A percentile compares a stretch with the other conserved stretches of the same genome.
phyloP scores from a whole-genome alignment of 2,329 filamentous ascomycete species.

The Fusarium caatingaense region DNA sequence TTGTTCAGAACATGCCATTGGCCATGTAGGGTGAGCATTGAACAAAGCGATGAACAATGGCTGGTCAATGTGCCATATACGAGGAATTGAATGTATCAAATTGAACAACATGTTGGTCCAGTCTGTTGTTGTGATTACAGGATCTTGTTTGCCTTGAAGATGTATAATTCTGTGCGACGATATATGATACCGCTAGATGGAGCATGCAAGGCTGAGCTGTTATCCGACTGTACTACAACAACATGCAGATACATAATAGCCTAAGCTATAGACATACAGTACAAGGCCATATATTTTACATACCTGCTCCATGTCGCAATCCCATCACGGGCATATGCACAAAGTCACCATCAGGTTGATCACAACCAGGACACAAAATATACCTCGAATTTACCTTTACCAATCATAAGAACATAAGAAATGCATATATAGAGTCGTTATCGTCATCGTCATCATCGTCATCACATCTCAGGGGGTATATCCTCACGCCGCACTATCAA shows the following conservation, averaged over 20 bases:
- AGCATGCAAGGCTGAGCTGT: constrained; percentile 6
- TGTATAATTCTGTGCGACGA: background rate
- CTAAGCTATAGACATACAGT: background rate
- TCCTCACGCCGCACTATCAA: constrained; percentile 16
- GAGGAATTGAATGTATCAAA: background rate
- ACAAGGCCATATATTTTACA: background rate
- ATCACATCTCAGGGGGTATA: constrained; percentile 23
- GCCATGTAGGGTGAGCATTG: background rate
- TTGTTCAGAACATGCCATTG: background rate
- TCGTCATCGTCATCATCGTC: constrained; percentile 12
- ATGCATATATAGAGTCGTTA: constrained; percentile 9
- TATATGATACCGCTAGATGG: background rate
- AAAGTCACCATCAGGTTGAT: background rate
- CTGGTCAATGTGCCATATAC: background rate
- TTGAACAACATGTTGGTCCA: background rate
- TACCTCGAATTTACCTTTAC: background rate
- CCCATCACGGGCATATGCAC: background rate
- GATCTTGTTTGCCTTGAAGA: background rate
- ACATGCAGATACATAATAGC: background rate
- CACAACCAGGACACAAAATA: background rate
- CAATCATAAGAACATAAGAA: background rate
- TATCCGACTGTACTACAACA: constrained; percentile 6
- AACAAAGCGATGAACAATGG: background rate
- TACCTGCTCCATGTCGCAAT: background rate
- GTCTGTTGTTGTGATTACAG: background rate